Percentiles rank a stretch among this genome's conserved stretches.
Evolutionary conservation across 768 basidiomycete species (phyloP).

Genomic region (Tricholoma flavovirens): DNA sequence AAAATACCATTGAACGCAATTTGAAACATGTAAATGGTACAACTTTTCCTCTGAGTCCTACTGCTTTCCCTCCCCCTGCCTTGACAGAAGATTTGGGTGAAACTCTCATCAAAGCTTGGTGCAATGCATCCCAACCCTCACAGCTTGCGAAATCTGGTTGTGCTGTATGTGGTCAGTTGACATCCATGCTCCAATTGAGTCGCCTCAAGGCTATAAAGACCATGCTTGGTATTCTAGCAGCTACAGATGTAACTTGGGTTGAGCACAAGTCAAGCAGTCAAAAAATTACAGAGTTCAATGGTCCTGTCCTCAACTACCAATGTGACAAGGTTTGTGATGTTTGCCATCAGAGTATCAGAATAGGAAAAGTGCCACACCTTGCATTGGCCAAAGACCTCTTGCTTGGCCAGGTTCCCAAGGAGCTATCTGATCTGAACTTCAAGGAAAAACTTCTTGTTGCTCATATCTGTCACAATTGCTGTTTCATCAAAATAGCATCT

Average conservation of each 20-base stretch:
- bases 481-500: slow-evolving; percentile 20
- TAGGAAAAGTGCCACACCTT: slow-evolving; percentile 8
- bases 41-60: background rate
- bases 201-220: background rate
- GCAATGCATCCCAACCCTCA: background rate
- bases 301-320: slow-evolving; percentile 17
- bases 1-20: background rate
- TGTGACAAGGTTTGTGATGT: slow-evolving; percentile 22
- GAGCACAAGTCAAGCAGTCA: background rate
- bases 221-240: background rate
- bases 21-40: background rate
- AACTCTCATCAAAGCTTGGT: background rate
- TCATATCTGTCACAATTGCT: slow-evolving; percentile 21
- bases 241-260: background rate
- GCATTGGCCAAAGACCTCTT: slow-evolving; percentile 28
- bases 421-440: slow-evolving; percentile 18
- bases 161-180: slow-evolving; percentile 23
- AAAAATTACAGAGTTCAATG: background rate
- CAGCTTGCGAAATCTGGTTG: slow-evolving; percentile 23
- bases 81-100: background rate
- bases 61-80: background rate
- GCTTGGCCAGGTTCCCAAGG: slow-evolving; percentile 27
- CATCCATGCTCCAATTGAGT: background rate
- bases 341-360: slow-evolving; percentile 11
- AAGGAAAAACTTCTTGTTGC: slow-evolving; percentile 22